Percentiles rank a stretch among this genome's conserved stretches.
Conservation (phyloP, 169 alveolate species). For the Toxoplasma gondii region DNA sequence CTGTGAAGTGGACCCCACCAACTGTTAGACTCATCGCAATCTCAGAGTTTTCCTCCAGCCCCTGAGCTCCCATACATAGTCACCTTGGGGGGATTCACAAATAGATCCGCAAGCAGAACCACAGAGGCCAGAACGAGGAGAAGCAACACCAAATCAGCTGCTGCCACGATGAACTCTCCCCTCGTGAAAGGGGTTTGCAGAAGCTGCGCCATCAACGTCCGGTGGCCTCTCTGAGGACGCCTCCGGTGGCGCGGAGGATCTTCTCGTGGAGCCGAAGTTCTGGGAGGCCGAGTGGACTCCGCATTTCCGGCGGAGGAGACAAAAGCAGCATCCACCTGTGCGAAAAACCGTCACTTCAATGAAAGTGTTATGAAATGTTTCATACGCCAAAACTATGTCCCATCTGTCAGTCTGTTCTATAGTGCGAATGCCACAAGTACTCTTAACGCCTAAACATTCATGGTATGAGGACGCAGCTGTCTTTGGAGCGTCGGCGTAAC, state of each 20-base stretch:
- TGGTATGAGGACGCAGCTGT: too few species aligned
- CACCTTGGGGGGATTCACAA: conserved; percentile 54
- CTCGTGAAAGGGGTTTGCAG: conserved; percentile 37
- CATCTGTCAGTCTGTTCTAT: too few species aligned
- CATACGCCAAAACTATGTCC: not conserved
- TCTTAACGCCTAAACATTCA: too few species aligned
- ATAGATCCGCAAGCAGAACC: conserved; percentile 55
- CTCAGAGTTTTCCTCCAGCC: too few species aligned
- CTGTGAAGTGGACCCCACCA: too few species aligned
- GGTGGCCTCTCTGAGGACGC: conserved; percentile 41
- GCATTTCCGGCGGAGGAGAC: not conserved
- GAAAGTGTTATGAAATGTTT: not conserved
- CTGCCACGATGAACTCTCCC: conserved; percentile 56
- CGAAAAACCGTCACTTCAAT: not conserved
- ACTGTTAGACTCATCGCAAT: too few species aligned
- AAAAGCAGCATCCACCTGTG: not conserved
- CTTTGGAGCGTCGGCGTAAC: too few species aligned
- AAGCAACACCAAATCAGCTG: conserved; percentile 58
- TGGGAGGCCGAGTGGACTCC: not conserved
- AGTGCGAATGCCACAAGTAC: too few species aligned
- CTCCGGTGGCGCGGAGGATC: conserved; percentile 34
- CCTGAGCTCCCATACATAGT: not conserved
- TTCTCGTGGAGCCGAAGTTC: not conserved
- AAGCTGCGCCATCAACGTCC: conserved; percentile 38
- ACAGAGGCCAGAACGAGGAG: conserved; percentile 58